Evolutionary conservation across 2,329 filamentous ascomycete species (phyloP), one percentile per base, ranked within the genome.

Genomic region (Aspergillus sp.): DNA sequence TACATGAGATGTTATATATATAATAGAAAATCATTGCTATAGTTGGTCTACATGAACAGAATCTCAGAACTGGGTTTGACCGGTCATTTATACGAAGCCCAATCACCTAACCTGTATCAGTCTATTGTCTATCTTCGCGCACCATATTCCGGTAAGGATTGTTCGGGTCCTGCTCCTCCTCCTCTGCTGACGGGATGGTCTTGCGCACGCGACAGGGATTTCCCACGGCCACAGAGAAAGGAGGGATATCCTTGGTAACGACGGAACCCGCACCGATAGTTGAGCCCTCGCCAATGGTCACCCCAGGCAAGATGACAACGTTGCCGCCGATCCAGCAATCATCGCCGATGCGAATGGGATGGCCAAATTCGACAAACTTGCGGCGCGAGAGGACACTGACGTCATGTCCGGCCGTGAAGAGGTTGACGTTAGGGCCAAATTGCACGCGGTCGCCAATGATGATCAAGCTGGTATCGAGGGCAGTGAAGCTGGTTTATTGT

Each of bases 381-480:
- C 79, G 71, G 1, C 82, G 76, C 21, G 76, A 80, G 45, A 79
- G 73, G 5, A 85, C 77, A 47, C 81, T 81, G 0, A 77, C 78
- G 64, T 85, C 82, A 62, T 86, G 84, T 10, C 81, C 82, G 0
- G 82, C 84, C 0, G 80, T 79, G 59, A 82, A 82, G 38, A 86
- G 83, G 56, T 73, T 76, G 1, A 85, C 82, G 28, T 82, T 81
- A 0, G 83, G 82, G 0, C 83, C 84, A 47, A 85, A 75, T 72
- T 85, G 81, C 13, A 83, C 81, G 1, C 82, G 72, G 21, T 84
- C 78, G 1, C 84, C 84, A 21, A 86, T 84, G 0, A 79, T 78
- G 1, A 86, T 81, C 0, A 85, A 72, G 2, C 78, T 79, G 28
- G 80, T 84, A 63, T 86, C 84, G 9, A 86, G 71, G 28, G 85